phyloP scores from a whole-genome alignment of 768 basidiomycete species.

The Suillus spraguei region DNA sequence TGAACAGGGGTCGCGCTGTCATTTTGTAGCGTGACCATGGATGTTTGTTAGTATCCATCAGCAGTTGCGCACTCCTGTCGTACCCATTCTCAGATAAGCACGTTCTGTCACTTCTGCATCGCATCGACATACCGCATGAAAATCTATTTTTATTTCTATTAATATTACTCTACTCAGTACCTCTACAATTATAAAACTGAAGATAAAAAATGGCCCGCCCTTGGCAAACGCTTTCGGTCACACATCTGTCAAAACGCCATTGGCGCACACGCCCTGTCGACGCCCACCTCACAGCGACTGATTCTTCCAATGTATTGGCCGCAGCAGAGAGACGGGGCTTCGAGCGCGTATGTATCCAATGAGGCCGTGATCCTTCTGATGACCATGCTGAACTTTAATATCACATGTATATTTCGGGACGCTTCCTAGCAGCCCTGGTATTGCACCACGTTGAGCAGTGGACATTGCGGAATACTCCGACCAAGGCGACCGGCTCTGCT shows the following conservation, averaged over 20 bases:
- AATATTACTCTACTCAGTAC: background rate
- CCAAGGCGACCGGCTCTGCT: background rate
- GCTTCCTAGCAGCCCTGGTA: background rate
- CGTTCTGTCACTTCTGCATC: background rate
- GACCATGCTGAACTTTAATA: background rate
- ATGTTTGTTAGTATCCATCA: background rate
- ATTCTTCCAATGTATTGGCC: background rate
- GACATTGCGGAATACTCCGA: background rate
- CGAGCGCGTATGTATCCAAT: background rate
- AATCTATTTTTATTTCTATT: background rate
- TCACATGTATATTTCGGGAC: background rate
- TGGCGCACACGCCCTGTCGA: background rate
- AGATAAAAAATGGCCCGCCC: background rate
- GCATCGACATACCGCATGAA: background rate
- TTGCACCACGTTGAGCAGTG: background rate
- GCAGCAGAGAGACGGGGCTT: background rate
- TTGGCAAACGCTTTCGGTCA: background rate
- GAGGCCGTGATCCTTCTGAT: background rate
- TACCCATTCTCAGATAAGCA: background rate
- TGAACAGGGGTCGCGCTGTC: no score
- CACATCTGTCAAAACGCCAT: slow-evolving; percentile 6
- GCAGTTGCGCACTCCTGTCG: background rate
- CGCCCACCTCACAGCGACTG: background rate
- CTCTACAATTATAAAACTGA: background rate
- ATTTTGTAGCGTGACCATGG: no score